Percentiles rank a stretch among this genome's conserved stretches.
Conservation (phyloP, 768 basidiomycete species). For the Tricholoma flavovirens region DNA sequence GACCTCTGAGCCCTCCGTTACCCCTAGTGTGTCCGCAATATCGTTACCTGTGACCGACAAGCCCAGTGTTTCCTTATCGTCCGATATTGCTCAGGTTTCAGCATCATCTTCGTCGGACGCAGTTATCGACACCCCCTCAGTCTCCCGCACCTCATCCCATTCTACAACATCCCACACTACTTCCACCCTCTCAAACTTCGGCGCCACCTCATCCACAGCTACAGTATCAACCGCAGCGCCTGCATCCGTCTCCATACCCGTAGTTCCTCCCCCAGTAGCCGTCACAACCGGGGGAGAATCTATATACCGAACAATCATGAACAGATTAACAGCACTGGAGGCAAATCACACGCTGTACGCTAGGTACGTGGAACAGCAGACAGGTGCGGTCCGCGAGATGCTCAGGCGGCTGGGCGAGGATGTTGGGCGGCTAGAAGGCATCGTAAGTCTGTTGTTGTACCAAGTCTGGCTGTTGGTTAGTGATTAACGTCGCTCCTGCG, state of each 20-base stretch:
- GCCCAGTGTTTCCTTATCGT: too few species aligned
- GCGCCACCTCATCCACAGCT: not conserved
- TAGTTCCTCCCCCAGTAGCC: conserved; percentile 15
- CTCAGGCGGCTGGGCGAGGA: conserved; percentile 73
- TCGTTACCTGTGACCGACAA: not conserved
- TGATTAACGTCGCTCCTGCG: not conserved
- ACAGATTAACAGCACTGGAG: conserved; percentile 80
- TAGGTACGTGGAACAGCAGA: conserved; percentile 88
- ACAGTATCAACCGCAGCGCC: conserved; percentile 3
- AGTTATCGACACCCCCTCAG: not conserved
- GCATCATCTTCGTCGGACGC: not conserved
- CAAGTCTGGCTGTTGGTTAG: not conserved
- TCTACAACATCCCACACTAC: not conserved
- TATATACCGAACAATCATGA: conserved; percentile 95
- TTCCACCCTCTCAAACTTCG: not conserved
- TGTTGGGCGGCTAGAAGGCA: conserved; percentile 68
- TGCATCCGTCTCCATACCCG: conserved; percentile 6
- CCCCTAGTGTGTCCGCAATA: not conserved
- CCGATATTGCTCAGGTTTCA: not conserved
- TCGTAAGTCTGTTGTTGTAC: conserved; percentile 40
- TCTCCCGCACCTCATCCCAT: not conserved
- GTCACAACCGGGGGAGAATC: conserved; percentile 64
- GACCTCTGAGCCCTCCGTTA: not conserved
- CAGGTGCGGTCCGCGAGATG: conserved; percentile 64
- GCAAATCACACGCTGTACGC: conserved; percentile 81